phyloP scores from a whole-genome alignment of 345 rosid genomes.

The Eutrema heterophyllum region DNA sequence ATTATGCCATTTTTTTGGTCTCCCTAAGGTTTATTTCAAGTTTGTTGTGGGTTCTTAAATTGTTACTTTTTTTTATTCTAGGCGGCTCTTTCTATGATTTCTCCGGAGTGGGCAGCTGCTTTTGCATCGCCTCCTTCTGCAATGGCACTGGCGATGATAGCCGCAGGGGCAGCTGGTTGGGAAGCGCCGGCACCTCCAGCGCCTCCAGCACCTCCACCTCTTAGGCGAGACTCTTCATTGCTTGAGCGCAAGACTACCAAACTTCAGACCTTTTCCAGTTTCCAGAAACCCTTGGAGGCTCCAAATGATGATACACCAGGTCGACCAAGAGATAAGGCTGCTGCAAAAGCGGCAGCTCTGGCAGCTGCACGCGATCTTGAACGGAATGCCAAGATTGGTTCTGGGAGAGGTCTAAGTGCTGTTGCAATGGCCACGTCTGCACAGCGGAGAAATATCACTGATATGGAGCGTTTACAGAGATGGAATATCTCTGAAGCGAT shows the following conservation, averaged over 20 bases:
- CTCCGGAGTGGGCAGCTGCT: conserved; percentile 97
- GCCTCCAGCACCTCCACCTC: conserved; percentile 43
- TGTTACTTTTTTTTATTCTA: conserved; percentile 21
- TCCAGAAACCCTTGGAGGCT: conserved; percentile 70
- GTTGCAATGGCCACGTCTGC: conserved; percentile 99
- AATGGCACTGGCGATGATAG: conserved; percentile 98
- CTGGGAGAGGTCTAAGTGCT: conserved; percentile 98
- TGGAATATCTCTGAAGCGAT: conserved; percentile 95
- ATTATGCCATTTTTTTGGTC: neutral
- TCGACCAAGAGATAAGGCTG: conserved; percentile 84
- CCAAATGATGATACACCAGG: conserved; percentile 52
- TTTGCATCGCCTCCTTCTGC: conserved; percentile 99
- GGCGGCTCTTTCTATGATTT: conserved; percentile 95
- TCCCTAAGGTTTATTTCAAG: neutral
- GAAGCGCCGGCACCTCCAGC: conserved; percentile 48
- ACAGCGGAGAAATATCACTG: conserved; percentile 75
- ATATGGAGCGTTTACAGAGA: conserved; percentile 80
- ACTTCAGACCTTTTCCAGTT: conserved; percentile 83
- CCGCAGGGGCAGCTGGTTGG: conserved; percentile 96
- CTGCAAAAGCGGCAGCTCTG: conserved; percentile 96
- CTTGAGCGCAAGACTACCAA: conserved; percentile 70
- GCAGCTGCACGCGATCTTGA: conserved; percentile 99
- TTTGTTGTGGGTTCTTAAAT: neutral
- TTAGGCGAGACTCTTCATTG: conserved; percentile 75
- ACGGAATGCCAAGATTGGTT: conserved; percentile 93